phyloP scores from a whole-genome alignment of 1,284 basidiomycete genomes.

The Thelephora terrestris region DNA sequence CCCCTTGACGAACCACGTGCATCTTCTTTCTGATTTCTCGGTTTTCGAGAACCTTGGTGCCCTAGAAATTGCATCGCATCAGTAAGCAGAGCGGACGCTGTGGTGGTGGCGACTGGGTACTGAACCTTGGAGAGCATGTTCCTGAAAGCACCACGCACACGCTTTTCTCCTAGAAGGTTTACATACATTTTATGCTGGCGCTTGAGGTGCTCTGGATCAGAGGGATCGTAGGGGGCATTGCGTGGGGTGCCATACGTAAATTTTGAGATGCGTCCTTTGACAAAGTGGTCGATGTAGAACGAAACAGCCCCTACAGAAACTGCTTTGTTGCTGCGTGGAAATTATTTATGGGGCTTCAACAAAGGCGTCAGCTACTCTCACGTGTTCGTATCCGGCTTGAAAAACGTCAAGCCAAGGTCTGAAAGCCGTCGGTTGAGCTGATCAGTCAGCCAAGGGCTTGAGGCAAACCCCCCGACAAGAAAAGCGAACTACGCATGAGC shows the following conservation, averaged over 20 bases:
- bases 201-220: constrained; percentile 31
- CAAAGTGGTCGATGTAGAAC: too few relatives aligned
- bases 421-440: constrained; percentile 31
- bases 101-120: too few relatives aligned
- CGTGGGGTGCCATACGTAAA: constrained; percentile 76
- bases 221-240: constrained; percentile 52
- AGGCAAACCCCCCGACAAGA: too few relatives aligned
- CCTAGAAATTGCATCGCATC: too few relatives aligned
- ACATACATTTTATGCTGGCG: too few relatives aligned
- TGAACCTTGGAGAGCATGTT: too few relatives aligned
- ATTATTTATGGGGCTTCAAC: constrained; percentile 69
- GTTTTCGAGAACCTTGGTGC: constrained; percentile 22
- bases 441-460: constrained; percentile 66
- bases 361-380: constrained; percentile 41
- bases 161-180: too few relatives aligned
- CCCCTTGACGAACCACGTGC: constrained; percentile 22
- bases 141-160: too few relatives aligned
- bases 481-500: too few relatives aligned
- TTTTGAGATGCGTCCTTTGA: constrained; percentile 64
- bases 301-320: constrained; percentile 72
- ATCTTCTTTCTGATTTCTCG: constrained; percentile 31
- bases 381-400: constrained; percentile 45
- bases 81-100: too few relatives aligned
- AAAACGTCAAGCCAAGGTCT: too few relatives aligned
- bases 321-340: constrained; percentile 57